Base-by-base conservation (phyloP, 2,329 filamentous ascomycete genomes). In the Sarocladium kiliense region DNA sequence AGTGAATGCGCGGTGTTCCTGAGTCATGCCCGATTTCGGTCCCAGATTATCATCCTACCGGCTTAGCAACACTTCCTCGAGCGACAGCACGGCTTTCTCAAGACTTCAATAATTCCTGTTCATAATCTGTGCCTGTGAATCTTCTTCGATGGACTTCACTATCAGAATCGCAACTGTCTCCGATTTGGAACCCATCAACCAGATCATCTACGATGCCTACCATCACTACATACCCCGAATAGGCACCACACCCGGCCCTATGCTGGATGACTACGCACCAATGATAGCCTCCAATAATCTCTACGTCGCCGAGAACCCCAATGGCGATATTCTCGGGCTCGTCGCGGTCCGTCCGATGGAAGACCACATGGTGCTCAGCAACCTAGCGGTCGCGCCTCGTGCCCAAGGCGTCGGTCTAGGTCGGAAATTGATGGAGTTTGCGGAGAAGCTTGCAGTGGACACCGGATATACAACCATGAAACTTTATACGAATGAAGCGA, bases 181-280 rank as follows among this genome's bases (percentile, higher is more conserved):
- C 19, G 44, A 49, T 23, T 25, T 49, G 16, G 26, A 49, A 7
- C 9, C 23, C 44, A 49, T 49, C 44, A 32, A 49, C 14, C 44
- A 49, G 25, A 30, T 49, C 23, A 49, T 49, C 25, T 23, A 30
- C 25, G 44, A 49, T 49, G 44, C 44, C 23, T 49, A 49, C 25
- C 23, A 32, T 19, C 44, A 49, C 44, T 49, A 49, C 26, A 49
- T 49, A 3, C 44, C 44, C 12, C 44, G 44, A 5, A 49, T 49
- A n/a, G 44, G 44, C 44, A n/a, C 26, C 23, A 49, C 23, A 6
- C 44, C 44, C 3, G 44, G 44, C 44, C 44, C 44, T 3, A 49
- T 49, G 44, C 44, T 9, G 6, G 44, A 49, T n/a, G 44, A 49
- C 25, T 49, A 49, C 44, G 14, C 23, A 10, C 44, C 44, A 10